Evolutionary conservation across 345 rosid species (phyloP), one percentile per base, ranked within the genome.

Genomic region (Brassica carinata): DNA sequence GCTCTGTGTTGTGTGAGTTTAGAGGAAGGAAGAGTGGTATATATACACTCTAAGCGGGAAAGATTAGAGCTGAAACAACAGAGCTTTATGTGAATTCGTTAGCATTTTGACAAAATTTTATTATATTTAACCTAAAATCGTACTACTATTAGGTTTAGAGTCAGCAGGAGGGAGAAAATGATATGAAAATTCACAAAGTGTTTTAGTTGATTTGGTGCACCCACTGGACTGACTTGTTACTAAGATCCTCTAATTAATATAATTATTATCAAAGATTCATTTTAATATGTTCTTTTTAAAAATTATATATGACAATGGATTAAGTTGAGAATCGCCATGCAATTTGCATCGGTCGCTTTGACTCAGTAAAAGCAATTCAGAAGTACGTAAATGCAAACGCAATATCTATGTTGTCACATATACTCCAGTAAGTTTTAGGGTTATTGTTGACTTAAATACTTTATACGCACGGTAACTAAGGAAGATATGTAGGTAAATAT

Each of bases 131-230:
- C 14, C 51, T 64, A 17, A 65, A 81, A 8, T 40, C 40, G 63
- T 55, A 71, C 9, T 63, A 8, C 31, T 55, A 65, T 71, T 81
- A 70, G 79, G 77, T 81, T 76, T 58, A 43, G 64, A 81, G 77
- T 81, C 72, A 75, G 79, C 72, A 58, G 71, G 76, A 76, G 33
- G 70, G 23, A 71, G 43, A 72, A 65, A 76, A 69, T 57, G 15
- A 8, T 4, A 29, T 8, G 7, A 45, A 77, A 26, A 4, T 36
- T 61, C 67, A 40, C 73, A 75, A 38, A 27, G 51, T 23, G 57
- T 29, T 69, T 76, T 66, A 81, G 84, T 81, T 81, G 84, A 81
- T 72, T 77, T 68, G 84, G 84, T 81, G 15, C 81, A 81, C 81
- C 84, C 70, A 81, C 84, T 81, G 5, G 77, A 76, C 80, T 76